Evolutionary conservation across 768 basidiomycete genomes (phyloP).

Genomic region (Trametopsis cervina): DNA sequence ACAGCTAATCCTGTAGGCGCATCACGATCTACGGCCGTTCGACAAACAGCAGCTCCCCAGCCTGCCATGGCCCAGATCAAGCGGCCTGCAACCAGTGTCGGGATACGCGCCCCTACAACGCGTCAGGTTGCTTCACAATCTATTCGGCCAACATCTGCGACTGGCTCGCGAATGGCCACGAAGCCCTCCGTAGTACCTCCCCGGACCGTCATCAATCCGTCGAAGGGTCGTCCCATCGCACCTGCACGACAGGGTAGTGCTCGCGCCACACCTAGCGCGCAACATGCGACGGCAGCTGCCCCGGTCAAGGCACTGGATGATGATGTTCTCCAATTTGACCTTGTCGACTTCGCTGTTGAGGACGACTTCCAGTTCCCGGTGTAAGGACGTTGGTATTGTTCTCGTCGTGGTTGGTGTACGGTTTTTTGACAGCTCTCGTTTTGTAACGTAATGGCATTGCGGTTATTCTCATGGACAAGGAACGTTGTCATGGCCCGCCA

Average conservation of each 20-base stretch:
- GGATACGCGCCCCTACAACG: not conserved
- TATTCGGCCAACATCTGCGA: not conserved
- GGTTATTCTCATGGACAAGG: not conserved
- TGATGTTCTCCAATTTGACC: not conserved
- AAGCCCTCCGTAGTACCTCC: not conserved
- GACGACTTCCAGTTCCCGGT: not conserved
- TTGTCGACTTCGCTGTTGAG: not conserved
- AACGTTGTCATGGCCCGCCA: too few species aligned
- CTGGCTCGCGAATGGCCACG: not conserved
- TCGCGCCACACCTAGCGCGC: too few species aligned
- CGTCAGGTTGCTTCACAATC: not conserved
- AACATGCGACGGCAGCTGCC: too few species aligned
- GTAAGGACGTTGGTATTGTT: too few species aligned
- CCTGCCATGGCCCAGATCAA: not conserved
- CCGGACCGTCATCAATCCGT: not conserved
- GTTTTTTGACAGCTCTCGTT: not conserved
- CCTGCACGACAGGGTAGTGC: too few species aligned
- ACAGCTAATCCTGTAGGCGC: not conserved
- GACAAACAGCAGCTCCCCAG: not conserved
- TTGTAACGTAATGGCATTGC: not conserved
- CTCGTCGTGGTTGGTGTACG: not conserved
- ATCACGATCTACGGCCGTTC: not conserved
- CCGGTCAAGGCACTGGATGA: not conserved
- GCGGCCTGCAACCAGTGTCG: not conserved
- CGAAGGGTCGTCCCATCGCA: too few species aligned